Evolutionary conservation across 2,329 filamentous ascomycete genomes (phyloP).

Genomic region (Ilyonectria destructans): DNA sequence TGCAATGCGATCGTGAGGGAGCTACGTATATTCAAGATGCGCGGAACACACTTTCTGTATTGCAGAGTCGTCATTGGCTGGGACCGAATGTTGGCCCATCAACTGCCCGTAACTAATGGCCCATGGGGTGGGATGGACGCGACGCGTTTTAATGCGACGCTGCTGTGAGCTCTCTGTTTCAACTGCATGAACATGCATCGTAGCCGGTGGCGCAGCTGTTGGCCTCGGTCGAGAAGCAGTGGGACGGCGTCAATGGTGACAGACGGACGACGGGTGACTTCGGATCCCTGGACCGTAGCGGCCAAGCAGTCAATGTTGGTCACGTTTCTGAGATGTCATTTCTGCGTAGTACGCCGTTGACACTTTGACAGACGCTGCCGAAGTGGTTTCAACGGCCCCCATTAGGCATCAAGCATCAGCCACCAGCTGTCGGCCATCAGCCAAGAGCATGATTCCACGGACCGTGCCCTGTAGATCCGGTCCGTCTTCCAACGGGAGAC

Average conservation of each 20-base stretch:
- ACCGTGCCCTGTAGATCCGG: not conserved
- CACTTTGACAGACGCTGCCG: not conserved
- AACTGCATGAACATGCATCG: conserved; percentile 30
- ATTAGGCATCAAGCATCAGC: not conserved
- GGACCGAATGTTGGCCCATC: conserved; percentile 16
- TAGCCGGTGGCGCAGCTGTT: conserved; percentile 31
- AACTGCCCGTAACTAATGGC: conserved; percentile 23
- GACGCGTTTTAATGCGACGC: conserved; percentile 33
- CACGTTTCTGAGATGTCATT: not conserved
- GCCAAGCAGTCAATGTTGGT: not conserved
- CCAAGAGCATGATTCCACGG: not conserved
- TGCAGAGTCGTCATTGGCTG: conserved; percentile 24
- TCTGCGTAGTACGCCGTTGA: not conserved
- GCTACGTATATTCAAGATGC: conserved; percentile 30
- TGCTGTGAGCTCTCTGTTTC: conserved; percentile 19
- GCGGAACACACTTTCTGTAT: conserved; percentile 8
- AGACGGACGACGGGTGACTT: conserved; percentile 21
- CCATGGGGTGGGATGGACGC: conserved; percentile 32
- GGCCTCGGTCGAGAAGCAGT: not conserved
- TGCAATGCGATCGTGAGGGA: conserved; percentile 36
- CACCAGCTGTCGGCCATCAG: not conserved
- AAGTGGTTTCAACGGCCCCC: no score
- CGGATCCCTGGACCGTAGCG: conserved; percentile 1
- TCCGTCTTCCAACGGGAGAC: conserved; percentile 31
- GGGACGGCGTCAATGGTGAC: not conserved